Conservation (phyloP, 2,329 filamentous ascomycete genomes). For the Phyllosticta paracitricarpa region DNA sequence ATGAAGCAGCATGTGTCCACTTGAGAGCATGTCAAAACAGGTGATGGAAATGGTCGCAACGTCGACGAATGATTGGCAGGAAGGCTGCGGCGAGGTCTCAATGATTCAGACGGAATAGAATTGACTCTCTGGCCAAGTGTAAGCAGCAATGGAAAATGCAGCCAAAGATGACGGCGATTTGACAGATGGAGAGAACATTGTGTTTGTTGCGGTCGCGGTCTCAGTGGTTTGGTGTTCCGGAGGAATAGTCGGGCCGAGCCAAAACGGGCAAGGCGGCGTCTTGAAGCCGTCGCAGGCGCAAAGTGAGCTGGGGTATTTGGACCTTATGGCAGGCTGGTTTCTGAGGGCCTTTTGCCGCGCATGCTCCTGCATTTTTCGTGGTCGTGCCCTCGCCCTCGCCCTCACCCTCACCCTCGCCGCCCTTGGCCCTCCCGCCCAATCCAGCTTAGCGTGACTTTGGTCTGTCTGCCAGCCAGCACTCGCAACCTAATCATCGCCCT, state of each 20-base stretch:
- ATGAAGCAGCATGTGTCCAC: too few relatives aligned
- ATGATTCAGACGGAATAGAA: too few relatives aligned
- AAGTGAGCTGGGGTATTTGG: background rate
- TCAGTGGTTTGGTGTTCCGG: background rate
- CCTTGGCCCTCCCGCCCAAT: conserved; percentile 6
- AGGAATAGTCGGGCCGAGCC: too few relatives aligned
- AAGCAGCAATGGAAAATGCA: too few relatives aligned
- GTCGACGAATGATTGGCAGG: too few relatives aligned
- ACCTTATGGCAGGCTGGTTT: background rate
- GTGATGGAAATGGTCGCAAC: too few relatives aligned
- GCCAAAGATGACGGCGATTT: too few relatives aligned
- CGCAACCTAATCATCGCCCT: conserved; percentile 17
- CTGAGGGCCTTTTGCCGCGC: conserved; percentile 4
- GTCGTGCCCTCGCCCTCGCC: background rate
- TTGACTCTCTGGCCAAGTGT: too few relatives aligned
- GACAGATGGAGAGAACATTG: too few relatives aligned
- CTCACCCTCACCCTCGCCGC: background rate
- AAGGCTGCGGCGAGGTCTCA: too few relatives aligned
- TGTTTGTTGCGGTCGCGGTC: too few relatives aligned
- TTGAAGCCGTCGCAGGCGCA: background rate
- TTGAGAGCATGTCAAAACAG: too few relatives aligned
- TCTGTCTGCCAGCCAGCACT: background rate
- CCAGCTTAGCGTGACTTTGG: conserved; percentile 6
- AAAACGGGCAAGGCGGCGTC: background rate
- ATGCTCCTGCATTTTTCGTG: conserved; percentile 4